A percentile compares a stretch with the other conserved stretches of the same genome.
Conservation (phyloP, 345 rosid genomes). For the Eucalyptus pauciflora region DNA sequence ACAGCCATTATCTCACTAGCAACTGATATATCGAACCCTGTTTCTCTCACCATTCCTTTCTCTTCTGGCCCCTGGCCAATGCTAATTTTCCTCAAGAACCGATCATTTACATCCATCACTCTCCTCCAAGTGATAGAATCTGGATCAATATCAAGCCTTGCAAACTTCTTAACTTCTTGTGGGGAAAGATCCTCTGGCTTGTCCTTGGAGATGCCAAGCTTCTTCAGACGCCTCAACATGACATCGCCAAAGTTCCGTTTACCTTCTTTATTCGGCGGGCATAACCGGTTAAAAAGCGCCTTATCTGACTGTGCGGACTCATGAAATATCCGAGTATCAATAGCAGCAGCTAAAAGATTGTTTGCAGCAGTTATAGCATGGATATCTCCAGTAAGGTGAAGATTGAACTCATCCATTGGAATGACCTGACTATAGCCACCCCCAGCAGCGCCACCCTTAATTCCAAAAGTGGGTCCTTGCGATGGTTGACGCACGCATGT, state of each 20-base stretch:
- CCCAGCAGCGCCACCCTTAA: slow-evolving; percentile 99
- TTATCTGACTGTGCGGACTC: slow-evolving; percentile 89
- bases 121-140: slow-evolving; percentile 90
- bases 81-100: slow-evolving; percentile 86
- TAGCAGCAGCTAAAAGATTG: slow-evolving; percentile 98
- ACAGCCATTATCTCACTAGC: slow-evolving; percentile 99
- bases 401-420: slow-evolving; percentile 99
- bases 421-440: slow-evolving; percentile 99
- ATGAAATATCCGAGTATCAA: slow-evolving; percentile 92
- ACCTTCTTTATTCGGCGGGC: slow-evolving; percentile 85
- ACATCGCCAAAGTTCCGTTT: slow-evolving; percentile 66
- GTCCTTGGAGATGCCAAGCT: slow-evolving; percentile 77
- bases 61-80: slow-evolving; percentile 97
- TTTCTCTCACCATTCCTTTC: slow-evolving; percentile 94
- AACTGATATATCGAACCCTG: slow-evolving; percentile 94
- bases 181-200: slow-evolving; percentile 86
- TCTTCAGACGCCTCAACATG: slow-evolving; percentile 80
- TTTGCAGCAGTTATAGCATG: slow-evolving; percentile 99
- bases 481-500: slow-evolving; percentile 99
- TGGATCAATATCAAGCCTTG: slow-evolving; percentile 92
- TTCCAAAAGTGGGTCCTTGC: slow-evolving; percentile 99
- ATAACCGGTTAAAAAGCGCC: slow-evolving; percentile 85
- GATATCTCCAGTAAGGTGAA: slow-evolving; percentile 95
- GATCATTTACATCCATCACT: slow-evolving; percentile 96
- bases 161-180: slow-evolving; percentile 62